Base-by-base conservation (phyloP, 2,329 filamentous ascomycete genomes). In the Alternaria solani region DNA sequence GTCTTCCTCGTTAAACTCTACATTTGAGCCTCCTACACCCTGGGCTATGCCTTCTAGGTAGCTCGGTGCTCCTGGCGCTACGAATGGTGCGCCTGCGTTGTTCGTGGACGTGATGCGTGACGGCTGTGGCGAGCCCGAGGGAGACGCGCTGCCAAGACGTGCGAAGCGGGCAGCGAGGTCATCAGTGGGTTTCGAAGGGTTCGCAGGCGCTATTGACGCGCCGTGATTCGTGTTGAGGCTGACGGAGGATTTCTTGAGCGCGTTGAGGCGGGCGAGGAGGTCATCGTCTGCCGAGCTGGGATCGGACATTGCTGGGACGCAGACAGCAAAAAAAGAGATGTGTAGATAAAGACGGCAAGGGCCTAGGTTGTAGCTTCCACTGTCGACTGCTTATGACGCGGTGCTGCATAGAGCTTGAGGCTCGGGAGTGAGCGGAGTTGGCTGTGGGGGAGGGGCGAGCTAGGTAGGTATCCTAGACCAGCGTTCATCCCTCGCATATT, bases 241-340 rank as follows among this genome's bases (percentile, higher is more conserved):
- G 20, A 83, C 74, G 28, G 70, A 75, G 1, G 81, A 80, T 43
- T 79, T 78, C 66, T 82, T 83, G 48, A 84, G 75, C 14, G 82
- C 82, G 62, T 84, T 83, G 36, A 84, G 75, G 49, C 82, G 79
- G 20, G 82, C 81, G 55, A 84, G 79, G 20, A 84, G 79, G 57
- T 78, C 74, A 51, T 80, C 75, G 58, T 83, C 81, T 48, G 52
- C 42, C 9, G 67, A 63, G 39, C 51, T 55, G 26, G 66, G 57
- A 14, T 64, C 32, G 30, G 67, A 52, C 70, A 73, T 71, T 43
- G 16, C 41, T 34, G 18, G 11, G 26, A 26, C 14, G 25, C 39
- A 7, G 23, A 18, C 14, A 4, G 46, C 12, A 23, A 36, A 16
- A 9, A 46, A 1, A 14, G 11, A 36, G 25, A 16, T 30, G 28